Evolutionary conservation across 768 basidiomycete genomes (phyloP), one percentile per base, ranked within the genome.

Genomic region (Arthromyces matolae): DNA sequence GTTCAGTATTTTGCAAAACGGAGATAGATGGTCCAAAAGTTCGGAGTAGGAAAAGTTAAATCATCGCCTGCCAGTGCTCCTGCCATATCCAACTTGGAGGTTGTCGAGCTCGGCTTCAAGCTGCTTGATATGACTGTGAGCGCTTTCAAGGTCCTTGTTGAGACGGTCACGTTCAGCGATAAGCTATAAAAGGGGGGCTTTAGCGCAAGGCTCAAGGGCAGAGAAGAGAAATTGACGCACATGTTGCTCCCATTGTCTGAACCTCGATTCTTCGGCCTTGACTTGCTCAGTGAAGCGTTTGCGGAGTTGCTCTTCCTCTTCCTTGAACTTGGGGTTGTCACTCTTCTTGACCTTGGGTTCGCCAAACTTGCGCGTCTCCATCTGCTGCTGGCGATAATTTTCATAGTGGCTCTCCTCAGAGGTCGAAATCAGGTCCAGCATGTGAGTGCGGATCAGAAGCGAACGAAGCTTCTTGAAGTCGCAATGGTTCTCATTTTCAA

Each of bases 271-370:
- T 75, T 99, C 96, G 49, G 91, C 78, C 77, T 99, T 99, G 79
- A 99, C 96, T 74, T 99, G 96, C 70, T 99, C 96, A 24, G 96
- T 99, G 72, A 99, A 99, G 53, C 93, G 83, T 78, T 94, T 97
- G 63, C 95, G 79, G 52, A 98, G 81, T 50, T 84, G 78, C 69
- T 99, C 96, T 68, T 99, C 95, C 72, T 99, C 96, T 68, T 98
- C 96, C 76, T 94, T 94, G 84, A 95, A 99, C 71, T 98, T 98
- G 59, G 96, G 95, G 70, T 98, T 99, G 72, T 99, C 94, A 57
- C 91, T 78, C 75, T 97, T 97, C 81, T 92, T 94, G 61, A 94
- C 91, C 74, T 97, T 97, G 57, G 93, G 85, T 68, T 98, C 96
- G 57, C 94, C 96, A 56, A 93, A 95, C 71, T 98, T 98, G 70